A percentile compares a stretch with the other conserved stretches of the same genome.
phyloP scores from a whole-genome alignment of 2,329 filamentous ascomycete genomes.

The Xylaria hypoxylon region DNA sequence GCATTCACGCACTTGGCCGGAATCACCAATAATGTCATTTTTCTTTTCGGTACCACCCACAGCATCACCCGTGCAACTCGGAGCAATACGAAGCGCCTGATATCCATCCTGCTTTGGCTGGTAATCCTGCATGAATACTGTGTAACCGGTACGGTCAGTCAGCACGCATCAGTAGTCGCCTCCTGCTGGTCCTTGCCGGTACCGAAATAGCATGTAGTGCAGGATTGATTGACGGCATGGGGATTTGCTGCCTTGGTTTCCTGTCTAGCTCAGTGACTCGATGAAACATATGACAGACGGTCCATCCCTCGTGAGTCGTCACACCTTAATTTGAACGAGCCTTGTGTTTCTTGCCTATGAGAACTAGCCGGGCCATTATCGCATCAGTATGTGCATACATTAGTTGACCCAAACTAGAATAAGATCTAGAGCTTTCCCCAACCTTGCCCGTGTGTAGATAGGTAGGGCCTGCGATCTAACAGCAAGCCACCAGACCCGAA shows the following conservation, averaged over 20 bases:
- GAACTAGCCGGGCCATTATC: not conserved
- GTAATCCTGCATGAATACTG: slow-evolving; percentile 20
- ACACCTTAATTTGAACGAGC: not conserved
- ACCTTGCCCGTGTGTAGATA: slow-evolving; percentile 24
- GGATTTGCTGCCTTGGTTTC: slow-evolving; percentile 8
- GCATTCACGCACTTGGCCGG: slow-evolving; percentile 22
- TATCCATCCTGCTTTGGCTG: slow-evolving; percentile 12
- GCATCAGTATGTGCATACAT: not conserved
- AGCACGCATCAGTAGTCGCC: slow-evolving; percentile 5
- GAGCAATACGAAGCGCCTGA: slow-evolving; percentile 36
- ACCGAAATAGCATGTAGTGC: slow-evolving; percentile 33
- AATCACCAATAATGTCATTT: slow-evolving; percentile 33
- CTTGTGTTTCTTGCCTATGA: not conserved
- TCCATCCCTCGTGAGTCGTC: not conserved
- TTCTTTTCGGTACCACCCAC: slow-evolving; percentile 31
- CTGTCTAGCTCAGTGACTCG: slow-evolving; percentile 13
- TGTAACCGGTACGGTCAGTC: slow-evolving; percentile 13
- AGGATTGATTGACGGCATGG: slow-evolving; percentile 23
- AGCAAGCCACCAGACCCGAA: slow-evolving; percentile 39
- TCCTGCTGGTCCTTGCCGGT: slow-evolving; percentile 24
- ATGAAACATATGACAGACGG: slow-evolving; percentile 16
- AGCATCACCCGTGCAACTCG: slow-evolving; percentile 35
- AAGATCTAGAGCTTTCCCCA: slow-evolving; percentile 27
- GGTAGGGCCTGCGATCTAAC: slow-evolving; percentile 38
- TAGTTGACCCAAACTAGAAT: not conserved